Percentiles rank a stretch among this genome's conserved stretches.
Conservation (phyloP, 2,329 filamentous ascomycete species). For the Chaetomiaceae sp. region DNA sequence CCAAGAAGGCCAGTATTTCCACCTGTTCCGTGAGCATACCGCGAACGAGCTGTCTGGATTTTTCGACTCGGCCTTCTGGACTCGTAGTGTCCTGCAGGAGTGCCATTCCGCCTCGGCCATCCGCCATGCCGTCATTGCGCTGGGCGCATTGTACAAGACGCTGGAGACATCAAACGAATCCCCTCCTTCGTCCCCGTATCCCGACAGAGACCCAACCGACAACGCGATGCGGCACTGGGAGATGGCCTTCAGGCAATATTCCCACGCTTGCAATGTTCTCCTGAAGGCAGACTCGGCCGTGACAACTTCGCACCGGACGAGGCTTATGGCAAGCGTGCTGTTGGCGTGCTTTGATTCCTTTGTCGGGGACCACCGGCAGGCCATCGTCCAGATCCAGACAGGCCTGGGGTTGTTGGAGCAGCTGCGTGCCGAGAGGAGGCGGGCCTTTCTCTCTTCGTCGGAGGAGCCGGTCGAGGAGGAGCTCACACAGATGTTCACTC, state of each 20-base stretch:
- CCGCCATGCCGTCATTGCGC: constrained; percentile 59
- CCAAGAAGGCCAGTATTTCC: constrained; percentile 55
- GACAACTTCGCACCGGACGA: constrained; percentile 44
- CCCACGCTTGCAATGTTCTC: constrained; percentile 50
- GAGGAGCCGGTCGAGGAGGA: constrained; percentile 53
- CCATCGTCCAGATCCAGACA: constrained; percentile 56
- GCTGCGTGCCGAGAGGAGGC: constrained; percentile 43
- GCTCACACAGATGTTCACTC: constrained; percentile 58
- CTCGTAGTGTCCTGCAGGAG: constrained; percentile 55
- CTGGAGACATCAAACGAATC: constrained; percentile 54
- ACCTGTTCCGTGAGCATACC: constrained; percentile 57
- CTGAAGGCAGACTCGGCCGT: constrained; percentile 40
- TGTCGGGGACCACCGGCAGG: constrained; percentile 57
- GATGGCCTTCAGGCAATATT: constrained; percentile 56
- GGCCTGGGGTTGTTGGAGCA: constrained; percentile 52
- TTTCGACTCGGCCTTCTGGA: constrained; percentile 64
- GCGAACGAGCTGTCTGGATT: constrained; percentile 61
- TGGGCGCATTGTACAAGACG: constrained; percentile 64
- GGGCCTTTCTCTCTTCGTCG: constrained; percentile 34
- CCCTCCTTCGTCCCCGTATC: constrained; percentile 39
- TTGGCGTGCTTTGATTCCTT: constrained; percentile 66
- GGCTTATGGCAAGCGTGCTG: constrained; percentile 60
- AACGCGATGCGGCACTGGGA: constrained; percentile 51
- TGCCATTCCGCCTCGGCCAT: constrained; percentile 59
- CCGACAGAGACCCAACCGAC: constrained; percentile 33